These are phyloP conservation scores for Aspergillus sp. DNA, from an alignment of 2,329 filamentous ascomycete genomes.

Conservation along the genomic window DNA sequence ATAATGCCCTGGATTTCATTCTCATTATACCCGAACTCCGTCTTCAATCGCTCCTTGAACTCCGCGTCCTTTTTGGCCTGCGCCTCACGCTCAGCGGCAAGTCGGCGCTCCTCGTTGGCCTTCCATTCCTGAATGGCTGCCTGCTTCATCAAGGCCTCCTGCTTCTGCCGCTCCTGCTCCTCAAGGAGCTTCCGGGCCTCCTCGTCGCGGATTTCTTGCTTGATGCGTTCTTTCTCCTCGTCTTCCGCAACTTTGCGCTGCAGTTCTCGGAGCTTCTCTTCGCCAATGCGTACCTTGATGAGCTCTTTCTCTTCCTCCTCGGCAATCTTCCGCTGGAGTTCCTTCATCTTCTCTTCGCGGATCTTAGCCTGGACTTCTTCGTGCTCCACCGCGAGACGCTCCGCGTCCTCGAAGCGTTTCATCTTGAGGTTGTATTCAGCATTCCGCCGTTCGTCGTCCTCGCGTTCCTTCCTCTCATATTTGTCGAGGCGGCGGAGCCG, in stretches of 20 bases:
- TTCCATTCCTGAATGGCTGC: slow-evolving; percentile 37
- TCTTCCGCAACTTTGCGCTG: slow-evolving; percentile 33
- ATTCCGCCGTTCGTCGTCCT: slow-evolving; percentile 5
- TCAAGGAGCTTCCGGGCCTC: slow-evolving; percentile 34
- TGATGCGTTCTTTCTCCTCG: slow-evolving; percentile 38
- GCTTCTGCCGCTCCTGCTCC: slow-evolving; percentile 23
- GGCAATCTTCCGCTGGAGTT: slow-evolving; percentile 14
- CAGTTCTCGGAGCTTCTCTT: slow-evolving; percentile 24
- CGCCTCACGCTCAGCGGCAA: slow-evolving; percentile 25
- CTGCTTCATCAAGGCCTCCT: slow-evolving; percentile 28
- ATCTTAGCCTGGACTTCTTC: not conserved
- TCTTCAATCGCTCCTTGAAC: slow-evolving; percentile 29
- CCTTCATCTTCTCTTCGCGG: slow-evolving; percentile 10
- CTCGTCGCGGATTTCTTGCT: slow-evolving; percentile 34
- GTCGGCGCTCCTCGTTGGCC: slow-evolving; percentile 21
- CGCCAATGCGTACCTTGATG: slow-evolving; percentile 20
- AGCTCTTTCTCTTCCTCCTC: slow-evolving; percentile 18
- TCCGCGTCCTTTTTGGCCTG: slow-evolving; percentile 24
- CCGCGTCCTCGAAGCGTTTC: slow-evolving; percentile 14
- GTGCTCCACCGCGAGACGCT: slow-evolving; percentile 11
- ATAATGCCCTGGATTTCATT: slow-evolving; percentile 37
- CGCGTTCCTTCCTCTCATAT: slow-evolving; percentile 25
- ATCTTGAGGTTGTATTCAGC: slow-evolving; percentile 8
- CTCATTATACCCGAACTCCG: slow-evolving; percentile 34
- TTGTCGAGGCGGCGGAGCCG: slow-evolving; percentile 29